Evolutionary conservation across 768 basidiomycete species (phyloP).

Genomic region (Glaciozyma antarctica): DNA sequence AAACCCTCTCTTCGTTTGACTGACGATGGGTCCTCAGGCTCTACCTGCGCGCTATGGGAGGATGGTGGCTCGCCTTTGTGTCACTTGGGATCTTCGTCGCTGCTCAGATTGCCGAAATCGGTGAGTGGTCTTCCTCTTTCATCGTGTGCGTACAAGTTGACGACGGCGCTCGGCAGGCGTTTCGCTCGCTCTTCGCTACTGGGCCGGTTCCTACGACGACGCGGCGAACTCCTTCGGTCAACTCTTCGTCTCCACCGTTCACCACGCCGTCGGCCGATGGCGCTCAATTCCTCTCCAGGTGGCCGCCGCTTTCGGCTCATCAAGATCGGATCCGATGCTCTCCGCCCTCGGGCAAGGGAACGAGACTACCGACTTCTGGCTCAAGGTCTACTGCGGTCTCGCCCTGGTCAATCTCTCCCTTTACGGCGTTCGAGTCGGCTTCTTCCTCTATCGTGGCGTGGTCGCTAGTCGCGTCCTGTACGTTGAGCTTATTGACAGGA

Average conservation of each 20-base stretch:
- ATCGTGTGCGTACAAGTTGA: background rate
- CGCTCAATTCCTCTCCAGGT: background rate
- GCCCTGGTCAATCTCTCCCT: slow-evolving; percentile 32
- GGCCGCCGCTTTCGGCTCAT: background rate
- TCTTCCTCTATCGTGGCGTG: slow-evolving; percentile 28
- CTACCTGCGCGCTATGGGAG: slow-evolving; percentile 27
- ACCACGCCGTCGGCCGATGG: background rate
- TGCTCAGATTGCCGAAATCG: slow-evolving; percentile 18
- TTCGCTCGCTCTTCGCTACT: slow-evolving; percentile 25
- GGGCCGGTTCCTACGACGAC: slow-evolving; percentile 29
- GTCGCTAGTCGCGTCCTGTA: slow-evolving; percentile 35
- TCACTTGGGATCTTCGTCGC: slow-evolving; percentile 1
- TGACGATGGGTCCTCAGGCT: slow-evolving; percentile 14
- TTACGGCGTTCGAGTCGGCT: slow-evolving; percentile 22
- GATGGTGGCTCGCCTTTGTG: slow-evolving; percentile 2
- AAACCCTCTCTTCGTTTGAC: background rate
- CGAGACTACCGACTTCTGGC: slow-evolving; percentile 32
- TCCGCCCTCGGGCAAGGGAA: slow-evolving; percentile 5
- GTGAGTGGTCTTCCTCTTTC: background rate
- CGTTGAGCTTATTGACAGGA: slow-evolving; percentile 35
- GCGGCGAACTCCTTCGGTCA: background rate
- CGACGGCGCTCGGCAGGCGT: slow-evolving; percentile 2
- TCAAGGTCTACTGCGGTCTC: slow-evolving; percentile 35
- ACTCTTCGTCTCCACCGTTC: slow-evolving; percentile 4
- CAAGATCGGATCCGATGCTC: background rate